Conservation (phyloP, 768 basidiomycete genomes). For the Xerocomellus dryophilus region DNA sequence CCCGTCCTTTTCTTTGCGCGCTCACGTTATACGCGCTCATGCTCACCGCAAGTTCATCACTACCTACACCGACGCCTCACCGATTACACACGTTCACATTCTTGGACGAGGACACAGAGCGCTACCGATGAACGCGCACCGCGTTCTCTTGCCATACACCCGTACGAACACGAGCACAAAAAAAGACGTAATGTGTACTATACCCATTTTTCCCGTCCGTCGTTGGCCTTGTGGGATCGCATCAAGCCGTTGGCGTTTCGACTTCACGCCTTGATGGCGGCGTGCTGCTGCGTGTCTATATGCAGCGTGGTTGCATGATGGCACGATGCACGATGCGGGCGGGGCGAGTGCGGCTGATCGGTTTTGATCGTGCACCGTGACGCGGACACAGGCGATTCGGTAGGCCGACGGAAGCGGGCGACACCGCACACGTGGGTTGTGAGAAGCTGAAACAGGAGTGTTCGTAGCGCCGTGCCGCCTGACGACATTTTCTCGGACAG, state of each 20-base stretch:
- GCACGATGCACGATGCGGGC: too few relatives aligned
- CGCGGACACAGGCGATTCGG: neutral
- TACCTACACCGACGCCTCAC: neutral
- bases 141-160: neutral
- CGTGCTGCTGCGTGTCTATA: too few relatives aligned
- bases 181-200: constrained; percentile 6
- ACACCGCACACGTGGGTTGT: neutral
- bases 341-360: too few relatives aligned
- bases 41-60: neutral
- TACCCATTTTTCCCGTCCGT: neutral
- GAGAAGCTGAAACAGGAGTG: too few relatives aligned
- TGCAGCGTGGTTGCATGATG: too few relatives aligned
- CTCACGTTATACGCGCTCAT: neutral
- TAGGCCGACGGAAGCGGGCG: neutral
- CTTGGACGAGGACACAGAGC: neutral
- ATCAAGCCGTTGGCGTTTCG: too few relatives aligned
- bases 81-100: neutral
- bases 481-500: too few relatives aligned
- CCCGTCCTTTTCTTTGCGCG: too few relatives aligned
- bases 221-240: too few relatives aligned
- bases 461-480: too few relatives aligned
- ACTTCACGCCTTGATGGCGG: too few relatives aligned
- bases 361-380: too few relatives aligned
- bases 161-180: neutral
- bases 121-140: neutral